phyloP scores from a whole-genome alignment of 2,329 filamentous ascomycete species.

The Hansfordia pulvinata region DNA sequence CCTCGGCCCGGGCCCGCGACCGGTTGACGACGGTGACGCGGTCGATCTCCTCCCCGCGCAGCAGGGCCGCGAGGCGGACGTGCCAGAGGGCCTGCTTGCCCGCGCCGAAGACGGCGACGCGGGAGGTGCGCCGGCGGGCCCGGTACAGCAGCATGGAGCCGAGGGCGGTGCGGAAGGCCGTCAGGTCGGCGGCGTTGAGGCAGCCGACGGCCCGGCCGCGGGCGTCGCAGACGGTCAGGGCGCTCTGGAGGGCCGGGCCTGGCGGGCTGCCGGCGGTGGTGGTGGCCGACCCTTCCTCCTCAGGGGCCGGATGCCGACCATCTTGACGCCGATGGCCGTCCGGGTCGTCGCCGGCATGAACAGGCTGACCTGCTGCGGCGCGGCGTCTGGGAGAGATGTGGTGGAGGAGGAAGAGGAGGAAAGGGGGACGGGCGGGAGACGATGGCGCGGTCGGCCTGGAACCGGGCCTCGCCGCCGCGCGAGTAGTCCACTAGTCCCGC shows the following conservation, averaged over 20 bases:
- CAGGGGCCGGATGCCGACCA: not conserved
- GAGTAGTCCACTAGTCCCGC: too few species aligned
- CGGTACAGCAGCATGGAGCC: conserved; percentile 47
- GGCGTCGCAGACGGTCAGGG: not conserved
- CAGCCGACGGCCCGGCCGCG: conserved; percentile 28
- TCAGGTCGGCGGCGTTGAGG: conserved; percentile 54
- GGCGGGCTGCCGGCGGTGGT: not conserved
- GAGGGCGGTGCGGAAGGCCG: conserved; percentile 55
- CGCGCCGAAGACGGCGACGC: conserved; percentile 53
- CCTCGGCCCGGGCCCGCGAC: conserved; percentile 9
- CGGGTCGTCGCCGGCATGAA: conserved; percentile 1
- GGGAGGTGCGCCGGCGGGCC: conserved; percentile 21
- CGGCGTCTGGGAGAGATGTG: too few species aligned
- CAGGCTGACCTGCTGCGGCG: too few species aligned
- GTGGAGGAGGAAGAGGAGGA: too few species aligned
- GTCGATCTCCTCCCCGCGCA: conserved; percentile 19
- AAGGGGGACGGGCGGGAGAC: too few species aligned
- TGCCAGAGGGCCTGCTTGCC: conserved; percentile 64
- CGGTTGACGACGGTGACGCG: conserved; percentile 20
- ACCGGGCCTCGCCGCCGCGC: too few species aligned
- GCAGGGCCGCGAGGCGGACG: conserved; percentile 47
- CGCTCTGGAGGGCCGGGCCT: not conserved
- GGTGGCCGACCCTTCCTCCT: not conserved
- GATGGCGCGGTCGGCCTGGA: too few species aligned
- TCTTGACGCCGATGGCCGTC: not conserved